A percentile compares a stretch with the other conserved stretches of the same genome.
phyloP scores from a whole-genome alignment of 2,329 filamentous ascomycete genomes.

The Fusarium mundagurra region DNA sequence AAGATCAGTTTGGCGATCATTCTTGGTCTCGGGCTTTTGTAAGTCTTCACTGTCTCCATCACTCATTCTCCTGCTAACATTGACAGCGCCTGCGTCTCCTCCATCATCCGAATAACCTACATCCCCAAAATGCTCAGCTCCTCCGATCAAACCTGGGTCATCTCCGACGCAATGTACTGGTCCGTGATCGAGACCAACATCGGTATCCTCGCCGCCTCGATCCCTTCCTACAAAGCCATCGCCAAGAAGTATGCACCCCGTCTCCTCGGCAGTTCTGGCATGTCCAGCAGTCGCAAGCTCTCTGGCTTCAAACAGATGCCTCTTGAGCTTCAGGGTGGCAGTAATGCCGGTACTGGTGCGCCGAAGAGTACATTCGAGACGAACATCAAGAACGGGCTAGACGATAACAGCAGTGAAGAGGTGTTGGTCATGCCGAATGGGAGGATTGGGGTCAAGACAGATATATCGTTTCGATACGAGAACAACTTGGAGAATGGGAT shows the following conservation, averaged over 20 bases:
- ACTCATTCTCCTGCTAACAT: background rate
- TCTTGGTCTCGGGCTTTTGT: constrained; percentile 24
- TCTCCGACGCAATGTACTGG: constrained; percentile 31
- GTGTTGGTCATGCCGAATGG: constrained; percentile 8
- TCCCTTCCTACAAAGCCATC: constrained; percentile 27
- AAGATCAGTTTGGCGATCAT: constrained; percentile 27
- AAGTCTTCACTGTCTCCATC: background rate
- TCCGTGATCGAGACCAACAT: constrained; percentile 33
- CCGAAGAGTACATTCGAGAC: constrained; percentile 16
- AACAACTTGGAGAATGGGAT: background rate
- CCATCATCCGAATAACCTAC: constrained; percentile 30
- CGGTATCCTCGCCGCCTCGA: constrained; percentile 29
- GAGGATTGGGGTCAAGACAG: constrained; percentile 25
- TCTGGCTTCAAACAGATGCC: constrained; percentile 33
- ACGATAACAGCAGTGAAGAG: constrained; percentile 25
- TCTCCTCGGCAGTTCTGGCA: constrained; percentile 18
- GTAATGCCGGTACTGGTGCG: background rate
- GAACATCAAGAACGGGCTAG: constrained; percentile 1
- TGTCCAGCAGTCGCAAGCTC: constrained; percentile 23
- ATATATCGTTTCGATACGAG: constrained; percentile 18
- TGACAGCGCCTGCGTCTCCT: constrained; percentile 14
- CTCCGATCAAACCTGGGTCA: constrained; percentile 22
- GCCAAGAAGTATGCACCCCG: constrained; percentile 30
- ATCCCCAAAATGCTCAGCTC: constrained; percentile 32
- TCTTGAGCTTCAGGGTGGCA: constrained; percentile 10